Evolutionary conservation across 257 asterid species (phyloP), one percentile per base, ranked within the genome.

Genomic region (Perilla frutescens): DNA sequence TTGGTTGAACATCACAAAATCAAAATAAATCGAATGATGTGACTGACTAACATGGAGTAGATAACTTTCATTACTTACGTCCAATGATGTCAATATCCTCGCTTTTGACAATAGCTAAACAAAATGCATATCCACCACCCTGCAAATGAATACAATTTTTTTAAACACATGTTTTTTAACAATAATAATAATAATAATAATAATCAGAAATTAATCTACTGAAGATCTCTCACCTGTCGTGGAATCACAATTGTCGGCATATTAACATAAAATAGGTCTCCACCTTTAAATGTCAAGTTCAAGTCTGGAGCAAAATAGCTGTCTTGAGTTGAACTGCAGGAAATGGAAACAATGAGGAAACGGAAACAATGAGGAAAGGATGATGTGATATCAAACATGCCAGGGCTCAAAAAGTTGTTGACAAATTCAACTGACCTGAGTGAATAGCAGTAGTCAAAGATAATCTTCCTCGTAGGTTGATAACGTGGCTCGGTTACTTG

Each of bases 211-310:
- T 45, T 31, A 48, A 74, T 57, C 32, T 8, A 55, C 70, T 20
- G 15, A 44, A 49, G 77, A 32, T 58, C 37, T 47, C 81, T 81
- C 70, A 94, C 99, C 89, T 20, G 37, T 7, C 79, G 79, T 4
- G 83, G 73, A 74, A 92, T 75, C 66, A 81, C 65, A 65, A 90
- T 65, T 7, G 85, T 77, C 3, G 98, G 88, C 37, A 79, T 79
- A n/a, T 63, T 73, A 60, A 92, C 82, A 60, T 0, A 80, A 72
- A 83, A 80, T n/a, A 63, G 77, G 71, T 62, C 64, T 71, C 99
- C 98, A 11, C 99, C 98, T 82, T 81, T 81, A 92, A 89, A 87
- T 2, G 98, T 95, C 55, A 95, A 81, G 88, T 85, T 89, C 84
- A 95, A 73, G 60, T 63, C 56, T 7, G 99, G 99, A 70, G 71